A percentile compares a stretch with the other conserved stretches of the same genome.
phyloP scores from a whole-genome alignment of 129 eudicot genomes.

The Silybum marianum region DNA sequence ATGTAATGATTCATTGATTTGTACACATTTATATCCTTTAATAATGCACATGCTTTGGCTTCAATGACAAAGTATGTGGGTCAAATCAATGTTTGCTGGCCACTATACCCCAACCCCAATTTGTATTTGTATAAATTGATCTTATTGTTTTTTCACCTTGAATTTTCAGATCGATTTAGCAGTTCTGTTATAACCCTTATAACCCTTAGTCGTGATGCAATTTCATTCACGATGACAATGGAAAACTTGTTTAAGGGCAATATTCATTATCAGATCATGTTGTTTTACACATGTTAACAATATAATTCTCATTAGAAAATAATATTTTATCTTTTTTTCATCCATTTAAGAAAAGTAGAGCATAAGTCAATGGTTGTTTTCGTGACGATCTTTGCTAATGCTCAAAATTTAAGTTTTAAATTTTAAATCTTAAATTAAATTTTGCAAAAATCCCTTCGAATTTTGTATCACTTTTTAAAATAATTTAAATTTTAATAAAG shows the following conservation, averaged over 20 bases:
- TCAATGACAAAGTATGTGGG: neutral
- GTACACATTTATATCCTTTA: neutral
- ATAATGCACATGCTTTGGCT: neutral
- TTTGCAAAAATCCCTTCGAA: neutral
- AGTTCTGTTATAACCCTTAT: too few relatives aligned
- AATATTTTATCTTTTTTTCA: too few relatives aligned
- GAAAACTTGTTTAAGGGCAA: neutral
- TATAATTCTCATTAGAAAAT: too few relatives aligned
- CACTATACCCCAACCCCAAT: neutral
- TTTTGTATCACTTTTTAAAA: too few relatives aligned
- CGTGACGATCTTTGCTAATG: too few relatives aligned
- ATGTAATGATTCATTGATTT: neutral
- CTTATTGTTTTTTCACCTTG: neutral
- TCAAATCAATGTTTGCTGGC: neutral
- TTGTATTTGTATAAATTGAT: too few relatives aligned
- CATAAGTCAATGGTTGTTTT: neutral
- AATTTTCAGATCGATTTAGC: too few relatives aligned
- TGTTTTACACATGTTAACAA: neutral
- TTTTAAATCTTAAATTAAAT: too few relatives aligned
- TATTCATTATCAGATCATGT: too few relatives aligned
- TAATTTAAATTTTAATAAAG: too few relatives aligned
- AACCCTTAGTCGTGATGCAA: neutral
- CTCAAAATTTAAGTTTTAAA: too few relatives aligned
- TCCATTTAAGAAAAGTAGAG: neutral
- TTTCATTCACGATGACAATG: neutral